phyloP scores from a whole-genome alignment of 805 yeast genomes.

The Candida coquimbonensis region DNA sequence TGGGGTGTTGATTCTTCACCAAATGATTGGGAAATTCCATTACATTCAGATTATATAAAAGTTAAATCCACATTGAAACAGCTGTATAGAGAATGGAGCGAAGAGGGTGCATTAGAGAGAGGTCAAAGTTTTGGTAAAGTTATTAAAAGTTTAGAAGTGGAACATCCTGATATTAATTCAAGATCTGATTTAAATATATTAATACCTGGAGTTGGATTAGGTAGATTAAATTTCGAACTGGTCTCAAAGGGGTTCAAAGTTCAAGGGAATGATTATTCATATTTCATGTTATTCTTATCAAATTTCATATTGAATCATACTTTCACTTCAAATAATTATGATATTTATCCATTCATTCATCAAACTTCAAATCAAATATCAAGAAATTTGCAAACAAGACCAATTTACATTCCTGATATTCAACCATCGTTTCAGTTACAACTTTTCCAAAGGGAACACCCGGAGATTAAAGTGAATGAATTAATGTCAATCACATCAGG shows the following conservation, averaged over 20 bases:
- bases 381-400: slow-evolving; percentile 42
- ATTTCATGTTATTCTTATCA: slow-evolving; percentile 55
- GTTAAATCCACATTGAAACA: slow-evolving; percentile 51
- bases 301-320: slow-evolving; percentile 46
- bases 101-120: slow-evolving; percentile 44
- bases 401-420: slow-evolving; percentile 47
- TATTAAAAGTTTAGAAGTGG: slow-evolving; percentile 23
- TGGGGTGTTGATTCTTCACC: slow-evolving; percentile 44
- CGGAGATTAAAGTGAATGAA: slow-evolving; percentile 37
- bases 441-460: slow-evolving; percentile 26
- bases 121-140: slow-evolving; percentile 31
- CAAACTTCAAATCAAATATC: slow-evolving; percentile 38
- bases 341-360: slow-evolving; percentile 50
- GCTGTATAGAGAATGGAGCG: slow-evolving; percentile 55
- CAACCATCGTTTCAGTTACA: slow-evolving; percentile 34
- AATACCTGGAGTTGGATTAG: slow-evolving; percentile 63
- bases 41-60: slow-evolving; percentile 43
- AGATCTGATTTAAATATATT: slow-evolving; percentile 38
- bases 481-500: slow-evolving; percentile 71
- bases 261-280: slow-evolving; percentile 64
- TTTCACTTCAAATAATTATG: slow-evolving; percentile 30
- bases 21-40: slow-evolving; percentile 34
- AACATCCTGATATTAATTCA: slow-evolving; percentile 29
- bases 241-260: slow-evolving; percentile 48
- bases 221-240: slow-evolving; percentile 49